Evolutionary conservation across 495 filamentous ascomycete species (phyloP).

Genomic region (Lophiostoma macrostomum): DNA sequence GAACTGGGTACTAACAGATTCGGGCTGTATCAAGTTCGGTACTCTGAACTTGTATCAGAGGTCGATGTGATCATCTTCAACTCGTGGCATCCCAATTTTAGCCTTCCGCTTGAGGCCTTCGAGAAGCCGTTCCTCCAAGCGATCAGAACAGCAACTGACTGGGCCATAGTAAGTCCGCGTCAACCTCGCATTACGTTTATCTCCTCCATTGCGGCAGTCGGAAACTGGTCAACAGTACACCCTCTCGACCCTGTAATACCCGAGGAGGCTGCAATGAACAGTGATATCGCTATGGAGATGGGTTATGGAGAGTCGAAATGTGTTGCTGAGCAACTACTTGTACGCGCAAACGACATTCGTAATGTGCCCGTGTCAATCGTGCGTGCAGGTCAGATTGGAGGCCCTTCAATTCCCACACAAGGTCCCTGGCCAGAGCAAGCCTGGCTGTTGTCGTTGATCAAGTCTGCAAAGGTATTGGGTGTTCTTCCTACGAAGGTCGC

Average conservation of each 20-base stretch:
- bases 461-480: neutral
- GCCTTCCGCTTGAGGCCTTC: slow-evolving; percentile 10
- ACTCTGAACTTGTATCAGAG: neutral
- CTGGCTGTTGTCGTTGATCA: slow-evolving; percentile 2
- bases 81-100: slow-evolving; percentile 23
- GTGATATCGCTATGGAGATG: slow-evolving; percentile 2
- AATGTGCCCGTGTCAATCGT: slow-evolving; percentile 5
- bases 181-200: slow-evolving; percentile 7
- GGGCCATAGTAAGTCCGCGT: neutral
- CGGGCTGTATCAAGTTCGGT: neutral
- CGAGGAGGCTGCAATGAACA: neutral
- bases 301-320: slow-evolving; percentile 24
- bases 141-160: slow-evolving; percentile 12
- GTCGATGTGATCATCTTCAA: slow-evolving; percentile 14
- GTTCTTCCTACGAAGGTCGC: neutral
- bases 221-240: neutral
- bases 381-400: slow-evolving; percentile 15
- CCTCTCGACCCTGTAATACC: neutral
- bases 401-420: neutral
- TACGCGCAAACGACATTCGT: neutral
- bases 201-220: slow-evolving; percentile 15
- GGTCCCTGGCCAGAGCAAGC: slow-evolving; percentile 1
- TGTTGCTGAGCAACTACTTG: slow-evolving; percentile 13
- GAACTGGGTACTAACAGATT: neutral
- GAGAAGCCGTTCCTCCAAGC: slow-evolving; percentile 7